Base-by-base conservation (phyloP, 1,284 basidiomycete genomes). In the Papiliotrema fonsecae region DNA sequence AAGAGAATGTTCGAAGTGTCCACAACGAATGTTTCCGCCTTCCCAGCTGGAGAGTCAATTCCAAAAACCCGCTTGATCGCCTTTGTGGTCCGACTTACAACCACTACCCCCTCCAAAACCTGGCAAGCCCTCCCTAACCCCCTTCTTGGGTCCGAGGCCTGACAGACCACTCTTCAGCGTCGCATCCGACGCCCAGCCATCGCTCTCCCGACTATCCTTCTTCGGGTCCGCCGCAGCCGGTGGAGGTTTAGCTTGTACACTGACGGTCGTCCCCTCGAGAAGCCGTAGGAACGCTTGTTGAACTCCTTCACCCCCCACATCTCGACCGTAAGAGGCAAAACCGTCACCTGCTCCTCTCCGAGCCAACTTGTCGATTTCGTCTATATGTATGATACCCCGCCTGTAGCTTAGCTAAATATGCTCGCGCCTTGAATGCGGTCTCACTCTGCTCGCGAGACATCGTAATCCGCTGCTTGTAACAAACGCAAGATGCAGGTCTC, bases 231-330 rank as follows among this genome's bases (percentile, higher is more conserved):
- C 62, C 1, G 58, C 48, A 9, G 62, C 61, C 3, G 69, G 60
- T 6, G 69, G 60, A 9, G 68, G 60, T 73, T 91, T 91, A 4
- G 88, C 52, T 6, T 76, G 69, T 2, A 97, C 79, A 10, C 84
- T 85, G 22, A 97, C 79, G 4, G 84, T 77, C 0, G 88, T 85
- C 2, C 93, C 93, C 76, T 97, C 93, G 78, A 97, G 85, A 81
- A 97, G 86, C 41, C 91, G 81, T 1, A 97, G 77, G 21, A 97
- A 77, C 10, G 89, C 77, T 71, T 97, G 93, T 64, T 97, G 93
- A 3, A 97, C 93, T 30, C 93, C 93, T 77, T 96, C 92, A 4
- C 93, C 93, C 19, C 89, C 87, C 0, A 97, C 92, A 66, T 97
- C 94, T 43, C 90, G 83, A 1, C 86, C 85, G 6, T 64, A 73